phyloP scores from a whole-genome alignment of 768 basidiomycete genomes.

The Leccinum broughii region DNA sequence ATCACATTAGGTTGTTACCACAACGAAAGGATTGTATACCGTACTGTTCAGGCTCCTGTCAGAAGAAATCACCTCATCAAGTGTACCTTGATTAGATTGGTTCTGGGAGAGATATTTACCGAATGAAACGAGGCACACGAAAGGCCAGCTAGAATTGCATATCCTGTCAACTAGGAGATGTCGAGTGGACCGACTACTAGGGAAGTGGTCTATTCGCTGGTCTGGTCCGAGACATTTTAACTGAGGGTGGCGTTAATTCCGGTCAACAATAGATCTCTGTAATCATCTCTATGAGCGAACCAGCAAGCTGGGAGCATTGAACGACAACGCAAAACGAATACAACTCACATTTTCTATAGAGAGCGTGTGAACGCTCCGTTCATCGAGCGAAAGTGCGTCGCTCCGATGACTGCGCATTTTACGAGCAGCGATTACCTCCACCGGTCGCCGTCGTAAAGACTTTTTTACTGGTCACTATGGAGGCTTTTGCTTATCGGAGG shows the following conservation, averaged over 20 bases:
- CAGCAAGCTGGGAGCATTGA: background rate
- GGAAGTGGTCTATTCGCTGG: background rate
- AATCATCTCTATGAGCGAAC: conserved; percentile 18
- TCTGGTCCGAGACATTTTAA: background rate
- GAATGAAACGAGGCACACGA: conserved; percentile 74
- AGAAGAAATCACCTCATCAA: conserved; percentile 4
- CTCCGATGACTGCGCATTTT: background rate
- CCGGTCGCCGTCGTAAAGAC: background rate
- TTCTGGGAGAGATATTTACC: conserved; percentile 41
- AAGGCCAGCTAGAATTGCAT: conserved; percentile 68
- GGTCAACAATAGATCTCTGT: conserved; percentile 35
- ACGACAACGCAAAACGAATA: background rate
- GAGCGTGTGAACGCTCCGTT: background rate
- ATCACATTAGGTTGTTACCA: conserved; percentile 2
- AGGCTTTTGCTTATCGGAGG: background rate
- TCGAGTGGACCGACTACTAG: conserved; percentile 52
- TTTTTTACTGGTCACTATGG: background rate
- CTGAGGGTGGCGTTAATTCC: background rate
- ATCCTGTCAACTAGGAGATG: conserved; percentile 55
- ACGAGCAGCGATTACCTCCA: background rate
- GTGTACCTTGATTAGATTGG: background rate
- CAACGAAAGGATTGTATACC: conserved; percentile 22
- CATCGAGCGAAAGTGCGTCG: no score
- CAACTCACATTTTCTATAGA: background rate
- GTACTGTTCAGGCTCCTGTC: conserved; percentile 50